These are phyloP conservation scores for Wickerhamomyces ciferrii DNA, from an alignment of 805 yeast genomes.

Conservation along the genomic window DNA sequence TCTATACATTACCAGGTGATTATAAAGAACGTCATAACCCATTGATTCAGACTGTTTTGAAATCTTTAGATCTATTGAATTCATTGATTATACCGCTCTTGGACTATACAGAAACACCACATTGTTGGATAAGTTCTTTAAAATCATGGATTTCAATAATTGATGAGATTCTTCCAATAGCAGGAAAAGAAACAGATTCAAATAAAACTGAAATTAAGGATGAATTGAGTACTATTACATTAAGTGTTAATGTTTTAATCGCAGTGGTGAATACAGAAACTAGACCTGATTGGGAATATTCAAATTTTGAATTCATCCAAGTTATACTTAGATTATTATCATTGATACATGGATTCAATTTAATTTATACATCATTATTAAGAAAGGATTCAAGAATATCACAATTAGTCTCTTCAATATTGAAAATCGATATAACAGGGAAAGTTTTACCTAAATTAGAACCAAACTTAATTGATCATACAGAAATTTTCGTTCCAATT, in stretches of 20 bases:
- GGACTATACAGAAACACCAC: slow-evolving; percentile 12
- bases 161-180: background rate
- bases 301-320: slow-evolving; percentile 25
- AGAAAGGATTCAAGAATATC: slow-evolving; percentile 1
- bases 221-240: background rate
- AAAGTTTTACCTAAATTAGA: slow-evolving; percentile 1
- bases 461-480: slow-evolving; percentile 7
- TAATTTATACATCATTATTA: slow-evolving; percentile 5
- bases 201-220: no score
- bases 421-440: slow-evolving; percentile 2
- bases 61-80: background rate
- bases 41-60: background rate
- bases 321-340: slow-evolving; percentile 24
- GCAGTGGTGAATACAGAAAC: slow-evolving; percentile 6
- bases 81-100: slow-evolving; percentile 10
- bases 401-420: slow-evolving; percentile 4
- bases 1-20: slow-evolving; percentile 11
- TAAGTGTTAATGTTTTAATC: slow-evolving; percentile 1
- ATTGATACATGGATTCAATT: slow-evolving; percentile 4
- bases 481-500: slow-evolving; percentile 33
- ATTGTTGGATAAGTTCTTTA: background rate
- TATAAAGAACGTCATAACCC: background rate
- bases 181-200: no score
- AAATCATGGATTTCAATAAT: slow-evolving; percentile 7
- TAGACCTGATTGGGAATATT: slow-evolving; percentile 12